phyloP scores from a whole-genome alignment of 140 eudicot species.

The Senecio squalidus region DNA sequence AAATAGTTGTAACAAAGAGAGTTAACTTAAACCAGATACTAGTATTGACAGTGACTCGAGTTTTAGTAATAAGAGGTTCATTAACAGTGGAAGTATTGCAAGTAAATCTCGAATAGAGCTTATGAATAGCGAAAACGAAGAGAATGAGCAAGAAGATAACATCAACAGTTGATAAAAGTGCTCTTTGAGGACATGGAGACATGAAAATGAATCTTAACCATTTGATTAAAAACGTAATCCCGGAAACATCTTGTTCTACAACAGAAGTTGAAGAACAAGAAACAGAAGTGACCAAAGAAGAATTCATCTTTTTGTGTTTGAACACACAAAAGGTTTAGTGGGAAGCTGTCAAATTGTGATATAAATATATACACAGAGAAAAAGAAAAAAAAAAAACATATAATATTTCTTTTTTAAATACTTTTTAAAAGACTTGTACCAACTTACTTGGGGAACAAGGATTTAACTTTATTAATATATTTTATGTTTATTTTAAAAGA shows the following conservation, averaged over 20 bases:
- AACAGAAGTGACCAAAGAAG: conserved; percentile 16
- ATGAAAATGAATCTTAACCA: conserved; percentile 67
- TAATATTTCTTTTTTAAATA: no score
- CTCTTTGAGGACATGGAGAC: conserved; percentile 71
- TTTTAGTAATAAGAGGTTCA: conserved; percentile 22
- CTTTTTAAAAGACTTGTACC: conserved; percentile 1
- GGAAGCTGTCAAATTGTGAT: no score
- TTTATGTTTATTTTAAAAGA: no score
- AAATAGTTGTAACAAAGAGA: conserved; percentile 21
- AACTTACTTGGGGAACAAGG: not conserved
- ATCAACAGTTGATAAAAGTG: conserved; percentile 43
- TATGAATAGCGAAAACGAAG: conserved; percentile 33
- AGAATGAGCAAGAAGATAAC: conserved; percentile 40
- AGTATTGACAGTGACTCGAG: not conserved
- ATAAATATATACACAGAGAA: no score
- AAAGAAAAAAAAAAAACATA: no score
- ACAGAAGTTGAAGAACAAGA: conserved; percentile 26
- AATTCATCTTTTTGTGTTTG: conserved; percentile 20
- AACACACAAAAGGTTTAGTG: not conserved
- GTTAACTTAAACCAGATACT: conserved; percentile 46
- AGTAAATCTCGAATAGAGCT: conserved; percentile 34
- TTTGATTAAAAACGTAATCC: conserved; percentile 25
- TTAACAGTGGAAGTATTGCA: conserved; percentile 10
- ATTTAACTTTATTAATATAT: no score
- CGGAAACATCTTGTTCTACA: conserved; percentile 5